Evolutionary conservation across 768 basidiomycete species (phyloP), one percentile per base, ranked within the genome.

Genomic region (Holtermannia corniformis): DNA sequence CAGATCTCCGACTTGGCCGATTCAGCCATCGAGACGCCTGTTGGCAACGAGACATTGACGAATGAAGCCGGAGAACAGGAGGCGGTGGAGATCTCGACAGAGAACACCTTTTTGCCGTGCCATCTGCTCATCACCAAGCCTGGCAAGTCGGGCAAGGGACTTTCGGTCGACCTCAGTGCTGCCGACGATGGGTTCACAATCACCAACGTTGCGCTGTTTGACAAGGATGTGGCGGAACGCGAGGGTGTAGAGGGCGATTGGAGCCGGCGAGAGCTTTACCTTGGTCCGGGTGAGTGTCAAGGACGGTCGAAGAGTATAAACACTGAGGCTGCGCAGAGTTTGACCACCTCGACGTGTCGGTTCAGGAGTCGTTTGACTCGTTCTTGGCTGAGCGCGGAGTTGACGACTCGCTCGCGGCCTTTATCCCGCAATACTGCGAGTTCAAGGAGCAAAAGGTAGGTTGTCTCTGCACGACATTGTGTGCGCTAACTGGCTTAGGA

Each of bases 291-390:
- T 76, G 82, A 86, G 60, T 54, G 75, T 59, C 3, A 20, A 21
- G 43, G 41, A 37, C 23, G 26, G 23, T 25, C 19, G 22, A 19
- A 52, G 41, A 14, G 27, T 47, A n/a, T 20, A 26, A 16, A 28
- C 45, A 43, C 25, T 53, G 42, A 16, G 2, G 24, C 5, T 21
- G 19, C 25, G 0, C 50, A 43, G 72, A 87, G 81, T 97, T 95
- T 64, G 87, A 91, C 54, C 86, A 88, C 45, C 82, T 97, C 42
- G 93, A 97, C 66, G 78, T 83, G 41, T 69, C 74, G 1, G 81
- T 99, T 16, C 93, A 97, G 73, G 85, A 90, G 60, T 86, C 88
- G 71, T 90, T 97, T 68, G 88, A 93, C 67, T 79, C 80, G 67
- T 97, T 79, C 79, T 74, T 99, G 52, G 79, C 82, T 59, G 92